Conservation (phyloP, 352 stramenopile species). For the Phytopythium vexans region DNA sequence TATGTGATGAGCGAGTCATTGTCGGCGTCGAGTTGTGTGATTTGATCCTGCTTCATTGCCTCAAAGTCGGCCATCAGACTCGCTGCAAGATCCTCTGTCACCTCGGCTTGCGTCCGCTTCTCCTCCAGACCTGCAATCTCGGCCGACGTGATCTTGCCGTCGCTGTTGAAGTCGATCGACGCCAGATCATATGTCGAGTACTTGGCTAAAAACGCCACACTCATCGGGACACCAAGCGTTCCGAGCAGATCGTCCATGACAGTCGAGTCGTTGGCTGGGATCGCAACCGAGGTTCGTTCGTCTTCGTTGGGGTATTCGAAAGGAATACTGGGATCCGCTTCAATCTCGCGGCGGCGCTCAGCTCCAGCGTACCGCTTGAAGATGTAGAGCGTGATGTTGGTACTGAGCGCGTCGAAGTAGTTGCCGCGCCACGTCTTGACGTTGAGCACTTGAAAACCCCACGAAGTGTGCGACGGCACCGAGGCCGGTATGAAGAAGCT, state of each 20-base stretch:
- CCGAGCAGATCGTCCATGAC: conserved; percentile 63
- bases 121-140: conserved; percentile 43
- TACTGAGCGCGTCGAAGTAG: conserved; percentile 91
- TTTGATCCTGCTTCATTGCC: conserved; percentile 54
- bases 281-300: conserved; percentile 28
- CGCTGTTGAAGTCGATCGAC: conserved; percentile 56
- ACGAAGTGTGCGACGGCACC: conserved; percentile 75
- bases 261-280: conserved; percentile 50
- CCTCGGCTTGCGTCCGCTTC: conserved; percentile 21
- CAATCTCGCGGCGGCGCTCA: conserved; percentile 39
- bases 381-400: conserved; percentile 90
- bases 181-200: conserved; percentile 75
- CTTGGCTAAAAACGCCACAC: conserved; percentile 40
- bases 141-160: conserved; percentile 69
- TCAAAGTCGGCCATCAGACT: conserved; percentile 55
- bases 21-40: conserved; percentile 45
- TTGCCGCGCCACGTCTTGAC: conserved; percentile 94
- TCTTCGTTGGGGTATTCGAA: conserved; percentile 60
- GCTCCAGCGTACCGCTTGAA: conserved; percentile 71
- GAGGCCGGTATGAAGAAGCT: conserved; percentile 86
- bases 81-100: conserved; percentile 36
- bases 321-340: conserved; percentile 22
- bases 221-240: conserved; percentile 64
- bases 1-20: conserved; percentile 58
- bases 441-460: conserved; percentile 81